These are phyloP conservation scores for Naganishia friedmannii DNA, from an alignment of 768 basidiomycete genomes.

Conservation along the genomic window DNA sequence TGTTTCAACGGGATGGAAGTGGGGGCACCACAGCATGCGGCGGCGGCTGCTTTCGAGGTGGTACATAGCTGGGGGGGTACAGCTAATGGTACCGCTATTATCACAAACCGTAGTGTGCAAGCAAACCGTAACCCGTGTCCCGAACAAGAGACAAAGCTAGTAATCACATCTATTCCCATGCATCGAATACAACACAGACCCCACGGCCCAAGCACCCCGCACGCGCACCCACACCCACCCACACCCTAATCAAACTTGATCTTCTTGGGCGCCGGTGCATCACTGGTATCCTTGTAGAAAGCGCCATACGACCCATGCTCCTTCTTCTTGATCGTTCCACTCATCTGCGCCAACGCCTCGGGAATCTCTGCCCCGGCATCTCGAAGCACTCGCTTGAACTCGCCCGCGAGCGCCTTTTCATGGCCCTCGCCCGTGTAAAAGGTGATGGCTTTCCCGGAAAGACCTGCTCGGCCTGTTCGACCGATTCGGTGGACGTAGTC, in stretches of 20 bases:
- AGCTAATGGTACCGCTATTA: too few species aligned
- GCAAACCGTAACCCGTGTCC: too few species aligned
- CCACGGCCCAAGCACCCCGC: neutral
- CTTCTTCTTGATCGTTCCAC: constrained; percentile 96
- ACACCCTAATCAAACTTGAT: constrained; percentile 54
- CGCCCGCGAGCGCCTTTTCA: constrained; percentile 82
- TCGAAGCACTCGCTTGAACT: constrained; percentile 81
- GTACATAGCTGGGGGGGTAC: too few species aligned
- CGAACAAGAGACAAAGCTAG: too few species aligned
- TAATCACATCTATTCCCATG: neutral
- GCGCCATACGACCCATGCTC: constrained; percentile 79
- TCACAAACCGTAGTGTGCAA: too few species aligned
- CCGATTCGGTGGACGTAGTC: constrained; percentile 52
- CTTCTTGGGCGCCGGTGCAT: constrained; percentile 55
- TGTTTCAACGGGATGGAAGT: too few species aligned
- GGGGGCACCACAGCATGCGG: too few species aligned
- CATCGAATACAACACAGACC: constrained; percentile 7
- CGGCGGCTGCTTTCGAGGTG: too few species aligned
- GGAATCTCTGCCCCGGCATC: constrained; percentile 77
- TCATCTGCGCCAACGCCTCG: constrained; percentile 76
- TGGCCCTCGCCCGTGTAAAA: constrained; percentile 93
- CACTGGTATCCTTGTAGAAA: constrained; percentile 53
- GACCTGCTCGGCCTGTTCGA: constrained; percentile 77
- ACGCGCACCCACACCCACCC: neutral
- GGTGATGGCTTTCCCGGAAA: constrained; percentile 84